Evolutionary conservation across 1,284 basidiomycete species (phyloP).

Genomic region (Calocybe gambosa): DNA sequence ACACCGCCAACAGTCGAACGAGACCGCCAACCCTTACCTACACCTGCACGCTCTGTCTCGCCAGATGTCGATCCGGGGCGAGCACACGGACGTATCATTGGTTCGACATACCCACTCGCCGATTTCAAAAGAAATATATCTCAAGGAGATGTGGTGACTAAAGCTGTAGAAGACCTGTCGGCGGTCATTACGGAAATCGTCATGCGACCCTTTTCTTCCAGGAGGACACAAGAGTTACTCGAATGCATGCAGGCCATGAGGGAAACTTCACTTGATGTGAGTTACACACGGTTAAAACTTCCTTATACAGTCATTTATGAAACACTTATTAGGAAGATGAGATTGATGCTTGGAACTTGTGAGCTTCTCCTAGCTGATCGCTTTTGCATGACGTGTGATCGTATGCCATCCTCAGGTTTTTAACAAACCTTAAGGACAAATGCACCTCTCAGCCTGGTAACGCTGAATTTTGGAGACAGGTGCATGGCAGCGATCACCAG

Average conservation of each 20-base stretch:
- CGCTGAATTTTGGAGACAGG: slow-evolving; percentile 54
- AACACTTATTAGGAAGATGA: slow-evolving; percentile 57
- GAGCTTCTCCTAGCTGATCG: slow-evolving; percentile 20
- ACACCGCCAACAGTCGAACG: slow-evolving; percentile 17
- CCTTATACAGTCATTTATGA: not conserved
- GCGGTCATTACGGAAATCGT: slow-evolving; percentile 68
- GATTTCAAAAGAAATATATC: slow-evolving; percentile 71
- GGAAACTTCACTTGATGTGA: slow-evolving; percentile 55
- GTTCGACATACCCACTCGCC: slow-evolving; percentile 63
- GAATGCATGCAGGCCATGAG: slow-evolving; percentile 68
- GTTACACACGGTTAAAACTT: slow-evolving; percentile 15
- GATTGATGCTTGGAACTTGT: slow-evolving; percentile 74
- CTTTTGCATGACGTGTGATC: not conserved
- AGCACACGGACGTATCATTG: slow-evolving; percentile 62
- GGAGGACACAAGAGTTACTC: slow-evolving; percentile 62
- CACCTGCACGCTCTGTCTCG: slow-evolving; percentile 47
- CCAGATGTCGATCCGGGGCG: slow-evolving; percentile 46
- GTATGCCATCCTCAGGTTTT: slow-evolving; percentile 38
- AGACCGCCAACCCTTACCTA: slow-evolving; percentile 31
- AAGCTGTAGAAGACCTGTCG: slow-evolving; percentile 76
- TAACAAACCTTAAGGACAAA: slow-evolving; percentile 47
- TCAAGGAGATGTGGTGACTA: slow-evolving; percentile 71
- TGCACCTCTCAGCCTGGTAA: slow-evolving; percentile 54
- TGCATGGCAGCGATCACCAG: slow-evolving; percentile 43
- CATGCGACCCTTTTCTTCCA: slow-evolving; percentile 59